Evolutionary conservation across 73 alveolate genomes (phyloP).

Genomic region (Blepharisma japonicum): DNA sequence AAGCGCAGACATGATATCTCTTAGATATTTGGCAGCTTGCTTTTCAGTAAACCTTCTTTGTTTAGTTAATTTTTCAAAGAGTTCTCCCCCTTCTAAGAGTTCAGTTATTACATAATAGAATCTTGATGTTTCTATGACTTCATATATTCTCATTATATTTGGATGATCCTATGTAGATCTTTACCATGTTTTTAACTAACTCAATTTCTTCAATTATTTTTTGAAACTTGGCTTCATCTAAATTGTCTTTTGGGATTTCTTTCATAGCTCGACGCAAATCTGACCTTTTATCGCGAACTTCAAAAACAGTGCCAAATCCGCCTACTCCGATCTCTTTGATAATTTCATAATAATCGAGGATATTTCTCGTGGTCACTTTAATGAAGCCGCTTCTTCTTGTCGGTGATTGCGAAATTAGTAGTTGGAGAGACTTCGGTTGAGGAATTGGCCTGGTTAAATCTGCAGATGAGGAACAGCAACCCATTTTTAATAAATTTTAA

Average conservation of each 20-base stretch:
- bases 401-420: neutral
- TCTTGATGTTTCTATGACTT: conserved; percentile 71
- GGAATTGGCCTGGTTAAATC: neutral
- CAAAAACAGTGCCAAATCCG: conserved; percentile 17
- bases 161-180: conserved; percentile 62
- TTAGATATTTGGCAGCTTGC: neutral
- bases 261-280: conserved; percentile 9
- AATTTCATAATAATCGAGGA: neutral
- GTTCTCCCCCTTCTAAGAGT: conserved; percentile 79
- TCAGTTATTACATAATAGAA: conserved; percentile 79
- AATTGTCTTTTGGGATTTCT: neutral
- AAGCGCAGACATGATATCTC: conserved; percentile 15
- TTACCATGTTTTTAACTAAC: conserved; percentile 34
- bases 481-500: neutral
- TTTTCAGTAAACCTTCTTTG: neutral
- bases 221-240: neutral
- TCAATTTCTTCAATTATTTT: neutral
- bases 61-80: conserved; percentile 37
- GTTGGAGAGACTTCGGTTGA: neutral
- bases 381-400: neutral
- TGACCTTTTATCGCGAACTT: neutral
- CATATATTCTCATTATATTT: conserved; percentile 80
- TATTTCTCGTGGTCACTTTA: neutral
- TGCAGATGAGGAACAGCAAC: conserved; percentile 7
- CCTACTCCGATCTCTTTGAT: conserved; percentile 15